Evolutionary conservation across 2,329 filamentous ascomycete genomes (phyloP).

Genomic region (Ophiostoma sp.): DNA sequence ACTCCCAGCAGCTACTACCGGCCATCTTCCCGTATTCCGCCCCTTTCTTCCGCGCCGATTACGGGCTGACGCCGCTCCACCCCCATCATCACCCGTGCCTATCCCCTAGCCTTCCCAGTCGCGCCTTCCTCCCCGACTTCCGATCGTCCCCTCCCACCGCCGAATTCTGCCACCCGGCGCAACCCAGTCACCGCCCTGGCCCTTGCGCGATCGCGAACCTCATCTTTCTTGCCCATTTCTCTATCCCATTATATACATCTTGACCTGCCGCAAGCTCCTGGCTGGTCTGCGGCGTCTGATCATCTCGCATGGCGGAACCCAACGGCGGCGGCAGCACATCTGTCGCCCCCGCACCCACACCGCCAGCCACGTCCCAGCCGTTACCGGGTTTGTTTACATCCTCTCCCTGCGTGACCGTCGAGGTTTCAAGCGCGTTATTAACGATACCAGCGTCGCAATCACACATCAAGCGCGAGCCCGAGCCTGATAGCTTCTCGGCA

Average conservation of each 20-base stretch:
- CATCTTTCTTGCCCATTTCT: neutral
- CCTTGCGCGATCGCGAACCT: neutral
- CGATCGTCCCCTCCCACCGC: slow-evolving; percentile 9
- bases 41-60: neutral
- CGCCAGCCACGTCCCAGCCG: slow-evolving; percentile 10
- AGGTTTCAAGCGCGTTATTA: neutral
- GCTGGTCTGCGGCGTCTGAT: neutral
- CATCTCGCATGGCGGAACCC: slow-evolving; percentile 19
- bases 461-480: slow-evolving; percentile 17
- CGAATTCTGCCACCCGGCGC: slow-evolving; percentile 12
- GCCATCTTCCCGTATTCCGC: neutral
- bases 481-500: neutral
- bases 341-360: slow-evolving; percentile 15
- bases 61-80: neutral
- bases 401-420: neutral
- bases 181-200: slow-evolving; percentile 1
- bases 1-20: neutral
- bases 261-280: neutral
- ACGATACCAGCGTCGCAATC: neutral
- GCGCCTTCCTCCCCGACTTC: slow-evolving; percentile 11
- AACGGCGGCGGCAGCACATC: slow-evolving; percentile 19
- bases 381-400: neutral
- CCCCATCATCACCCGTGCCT: neutral
- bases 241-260: neutral
- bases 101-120: slow-evolving; percentile 6